Percentiles rank a stretch among this genome's conserved stretches.
These are phyloP conservation scores for Aleurites moluccanus DNA, from an alignment of 441 rosid species.

Conservation along the genomic window DNA sequence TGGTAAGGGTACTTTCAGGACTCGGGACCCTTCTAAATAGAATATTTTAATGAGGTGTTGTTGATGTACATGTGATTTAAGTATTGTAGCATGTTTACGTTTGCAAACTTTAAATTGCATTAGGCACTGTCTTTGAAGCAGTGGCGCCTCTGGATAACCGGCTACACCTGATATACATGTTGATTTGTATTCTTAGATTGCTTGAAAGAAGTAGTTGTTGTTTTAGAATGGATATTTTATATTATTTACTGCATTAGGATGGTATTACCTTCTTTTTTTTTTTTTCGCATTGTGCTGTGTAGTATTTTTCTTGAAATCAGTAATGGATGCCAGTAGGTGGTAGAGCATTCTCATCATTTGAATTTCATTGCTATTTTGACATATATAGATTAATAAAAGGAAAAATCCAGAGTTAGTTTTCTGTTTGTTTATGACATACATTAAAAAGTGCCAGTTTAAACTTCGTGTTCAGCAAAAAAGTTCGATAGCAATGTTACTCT, in stretches of 20 bases:
- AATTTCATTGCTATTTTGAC: not conserved
- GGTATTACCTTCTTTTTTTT: not conserved
- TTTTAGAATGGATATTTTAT: not conserved
- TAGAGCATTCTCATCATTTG: not conserved
- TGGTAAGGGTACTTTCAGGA: conserved; percentile 42
- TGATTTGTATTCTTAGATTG: conserved; percentile 35
- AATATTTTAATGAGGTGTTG: not conserved
- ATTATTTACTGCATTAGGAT: not conserved
- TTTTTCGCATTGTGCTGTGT: not conserved
- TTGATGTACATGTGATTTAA: not conserved
- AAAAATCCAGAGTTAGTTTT: too few relatives aligned
- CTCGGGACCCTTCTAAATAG: not conserved
- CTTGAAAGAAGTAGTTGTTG: not conserved
- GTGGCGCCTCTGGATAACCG: conserved; percentile 66
- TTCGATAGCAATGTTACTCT: not conserved
- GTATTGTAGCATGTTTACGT: conserved; percentile 36
- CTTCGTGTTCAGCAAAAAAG: not conserved
- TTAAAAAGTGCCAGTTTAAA: not conserved
- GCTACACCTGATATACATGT: conserved; percentile 68
- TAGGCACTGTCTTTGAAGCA: conserved; percentile 82
- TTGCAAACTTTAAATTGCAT: conserved; percentile 89
- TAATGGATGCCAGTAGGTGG: not conserved
- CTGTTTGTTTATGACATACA: not conserved
- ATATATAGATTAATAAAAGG: not conserved
- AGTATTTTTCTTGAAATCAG: not conserved